Conservation (phyloP, 140 eudicot species). For the Erigeron philadelphicus region DNA sequence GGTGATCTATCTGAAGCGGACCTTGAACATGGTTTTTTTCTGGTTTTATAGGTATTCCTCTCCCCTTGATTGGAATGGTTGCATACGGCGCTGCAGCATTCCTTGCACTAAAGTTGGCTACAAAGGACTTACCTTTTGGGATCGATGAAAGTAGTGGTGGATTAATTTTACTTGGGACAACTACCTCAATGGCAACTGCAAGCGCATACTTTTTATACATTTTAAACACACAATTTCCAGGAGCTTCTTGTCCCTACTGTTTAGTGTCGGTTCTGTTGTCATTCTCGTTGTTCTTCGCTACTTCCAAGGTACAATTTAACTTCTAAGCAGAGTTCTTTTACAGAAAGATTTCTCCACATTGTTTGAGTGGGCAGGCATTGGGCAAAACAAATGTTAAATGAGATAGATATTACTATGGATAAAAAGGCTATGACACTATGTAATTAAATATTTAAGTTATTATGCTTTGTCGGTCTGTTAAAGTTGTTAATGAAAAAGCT, state of each 20-base stretch:
- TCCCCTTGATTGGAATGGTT: slow-evolving; percentile 85
- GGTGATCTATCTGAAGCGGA: slow-evolving; percentile 19
- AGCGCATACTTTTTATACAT: slow-evolving; percentile 85
- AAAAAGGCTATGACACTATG: not conserved
- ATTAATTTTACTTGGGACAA: slow-evolving; percentile 51
- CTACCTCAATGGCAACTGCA: slow-evolving; percentile 92
- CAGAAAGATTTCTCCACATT: not conserved
- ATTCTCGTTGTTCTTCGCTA: slow-evolving; percentile 69
- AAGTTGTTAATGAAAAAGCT: not conserved
- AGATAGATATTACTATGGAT: not conserved
- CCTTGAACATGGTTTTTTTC: slow-evolving; percentile 20
- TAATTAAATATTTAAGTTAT: not conserved
- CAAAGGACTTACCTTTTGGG: slow-evolving; percentile 43
- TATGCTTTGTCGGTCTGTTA: not conserved
- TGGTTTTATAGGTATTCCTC: slow-evolving; percentile 81
- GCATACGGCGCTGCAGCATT: slow-evolving; percentile 69
- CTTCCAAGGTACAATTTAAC: slow-evolving; percentile 52
- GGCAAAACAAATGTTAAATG: not conserved
- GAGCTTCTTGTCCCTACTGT: slow-evolving; percentile 79
- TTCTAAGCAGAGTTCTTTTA: not conserved
- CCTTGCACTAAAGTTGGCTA: slow-evolving; percentile 57
- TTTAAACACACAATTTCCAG: slow-evolving; percentile 62
- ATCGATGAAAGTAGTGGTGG: slow-evolving; percentile 48
- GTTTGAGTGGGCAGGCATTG: not conserved
- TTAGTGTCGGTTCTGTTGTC: slow-evolving; percentile 64